A percentile compares a stretch with the other conserved stretches of the same genome.
Evolutionary conservation across 495 filamentous ascomycete species (phyloP).

Genomic region (Amorphotheca resinae): DNA sequence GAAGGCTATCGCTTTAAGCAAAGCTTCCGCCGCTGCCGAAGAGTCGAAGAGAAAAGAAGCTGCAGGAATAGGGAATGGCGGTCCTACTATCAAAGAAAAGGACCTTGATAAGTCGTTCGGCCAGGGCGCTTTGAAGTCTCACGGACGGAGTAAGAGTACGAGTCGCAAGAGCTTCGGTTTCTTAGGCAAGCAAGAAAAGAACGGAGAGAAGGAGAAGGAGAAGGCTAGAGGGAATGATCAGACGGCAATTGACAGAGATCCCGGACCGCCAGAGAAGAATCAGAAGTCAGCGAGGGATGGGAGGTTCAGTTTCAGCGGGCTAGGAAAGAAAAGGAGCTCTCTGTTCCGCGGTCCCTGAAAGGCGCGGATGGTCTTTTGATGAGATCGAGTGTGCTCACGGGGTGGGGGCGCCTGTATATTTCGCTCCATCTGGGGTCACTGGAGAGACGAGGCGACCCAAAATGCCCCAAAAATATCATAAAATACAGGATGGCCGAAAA

Average conservation of each 20-base stretch:
- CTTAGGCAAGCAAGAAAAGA: constrained; percentile 22
- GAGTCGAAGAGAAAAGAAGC: constrained; percentile 24
- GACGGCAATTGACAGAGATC: constrained; percentile 16
- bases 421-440: too few relatives aligned
- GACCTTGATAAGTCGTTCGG: constrained; percentile 4
- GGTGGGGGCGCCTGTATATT: too few relatives aligned
- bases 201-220: constrained; percentile 25
- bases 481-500: too few relatives aligned
- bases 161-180: constrained; percentile 30
- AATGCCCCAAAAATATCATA: too few relatives aligned
- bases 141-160: constrained; percentile 47
- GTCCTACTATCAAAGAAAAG: neutral
- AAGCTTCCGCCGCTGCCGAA: constrained; percentile 36
- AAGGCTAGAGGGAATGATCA: neutral
- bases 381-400: too few relatives aligned
- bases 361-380: too few relatives aligned
- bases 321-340: constrained; percentile 48
- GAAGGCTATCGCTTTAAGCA: constrained; percentile 46
- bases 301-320: constrained; percentile 40
- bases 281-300: constrained; percentile 25
- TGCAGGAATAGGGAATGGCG: constrained; percentile 13
- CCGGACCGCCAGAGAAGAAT: constrained; percentile 17
- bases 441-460: too few relatives aligned
- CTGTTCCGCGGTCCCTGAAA: constrained; percentile 12
- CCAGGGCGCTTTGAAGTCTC: neutral